These are phyloP conservation scores for Penicillium manginii DNA, from an alignment of 495 filamentous ascomycete genomes.

Conservation along the genomic window DNA sequence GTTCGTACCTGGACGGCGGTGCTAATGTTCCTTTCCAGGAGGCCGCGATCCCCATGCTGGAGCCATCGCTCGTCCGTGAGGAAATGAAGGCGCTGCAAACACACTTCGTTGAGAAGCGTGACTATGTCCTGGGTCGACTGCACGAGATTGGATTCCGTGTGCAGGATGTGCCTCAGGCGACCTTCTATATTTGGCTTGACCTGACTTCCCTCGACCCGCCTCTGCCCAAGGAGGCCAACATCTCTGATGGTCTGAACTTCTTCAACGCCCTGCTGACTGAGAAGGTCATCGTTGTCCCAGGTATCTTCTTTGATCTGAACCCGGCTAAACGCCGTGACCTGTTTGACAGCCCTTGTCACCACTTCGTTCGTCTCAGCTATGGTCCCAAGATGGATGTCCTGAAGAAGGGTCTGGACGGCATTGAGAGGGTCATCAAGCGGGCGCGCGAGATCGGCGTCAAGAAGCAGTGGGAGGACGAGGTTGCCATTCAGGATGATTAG, in stretches of 20 bases:
- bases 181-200: slow-evolving; percentile 90
- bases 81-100: slow-evolving; percentile 89
- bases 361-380: slow-evolving; percentile 90
- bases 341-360: slow-evolving; percentile 94
- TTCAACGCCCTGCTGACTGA: slow-evolving; percentile 90
- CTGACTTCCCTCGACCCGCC: slow-evolving; percentile 53
- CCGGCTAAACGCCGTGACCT: slow-evolving; percentile 86
- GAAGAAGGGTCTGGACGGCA: slow-evolving; percentile 82
- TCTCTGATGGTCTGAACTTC: slow-evolving; percentile 93
- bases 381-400: slow-evolving; percentile 89
- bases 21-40: slow-evolving; percentile 96
- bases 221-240: slow-evolving; percentile 55
- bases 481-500: slow-evolving; percentile 47
- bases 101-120: slow-evolving; percentile 88
- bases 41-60: slow-evolving; percentile 89
- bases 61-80: slow-evolving; percentile 73
- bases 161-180: slow-evolving; percentile 79
- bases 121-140: slow-evolving; percentile 81
- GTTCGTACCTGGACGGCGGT: slow-evolving; percentile 94
- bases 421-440: slow-evolving; percentile 71
- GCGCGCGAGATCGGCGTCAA: slow-evolving; percentile 37
- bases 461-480: slow-evolving; percentile 43
- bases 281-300: slow-evolving; percentile 93
- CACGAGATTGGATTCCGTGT: slow-evolving; percentile 82
- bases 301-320: slow-evolving; percentile 85